Conservation (phyloP, 306 rosid species). For the Myrica gale region DNA sequence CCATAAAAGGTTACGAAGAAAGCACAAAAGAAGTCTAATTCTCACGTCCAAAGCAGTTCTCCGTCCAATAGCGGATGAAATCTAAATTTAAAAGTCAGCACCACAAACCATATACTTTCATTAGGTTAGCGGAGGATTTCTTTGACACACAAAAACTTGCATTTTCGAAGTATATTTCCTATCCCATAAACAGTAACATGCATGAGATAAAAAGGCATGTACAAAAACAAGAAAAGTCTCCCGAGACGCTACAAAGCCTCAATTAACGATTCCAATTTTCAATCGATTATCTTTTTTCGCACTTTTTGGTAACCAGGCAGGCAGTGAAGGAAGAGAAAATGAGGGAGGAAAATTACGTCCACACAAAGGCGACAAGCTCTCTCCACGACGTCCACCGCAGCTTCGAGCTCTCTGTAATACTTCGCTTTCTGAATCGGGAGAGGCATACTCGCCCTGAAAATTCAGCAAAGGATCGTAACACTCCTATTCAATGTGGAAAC, state of each 20-base stretch:
- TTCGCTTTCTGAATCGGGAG: conserved; percentile 47
- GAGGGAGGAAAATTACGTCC: conserved; percentile 36
- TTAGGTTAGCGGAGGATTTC: background rate
- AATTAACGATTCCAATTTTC: background rate
- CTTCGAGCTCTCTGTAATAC: conserved; percentile 64
- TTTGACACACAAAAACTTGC: background rate
- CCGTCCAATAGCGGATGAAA: background rate
- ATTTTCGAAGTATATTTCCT: background rate
- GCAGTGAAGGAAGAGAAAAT: background rate
- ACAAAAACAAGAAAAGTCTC: background rate
- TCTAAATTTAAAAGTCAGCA: background rate
- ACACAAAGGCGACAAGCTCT: conserved; percentile 67
- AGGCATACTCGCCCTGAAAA: conserved; percentile 58
- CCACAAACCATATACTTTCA: background rate
- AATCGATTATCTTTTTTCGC: background rate
- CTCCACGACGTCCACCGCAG: conserved; percentile 65
- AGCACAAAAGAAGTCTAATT: background rate
- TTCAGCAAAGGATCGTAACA: background rate
- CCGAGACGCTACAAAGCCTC: background rate
- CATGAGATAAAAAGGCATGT: background rate
- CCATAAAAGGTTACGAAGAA: background rate
- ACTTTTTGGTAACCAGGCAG: conserved; percentile 20
- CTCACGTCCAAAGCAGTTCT: background rate
- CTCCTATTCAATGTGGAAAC: too few relatives aligned
- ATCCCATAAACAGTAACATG: too few relatives aligned